Percentiles rank a stretch among this genome's conserved stretches.
Evolutionary conservation across 306 rosid genomes (phyloP).

Genomic region (Benincasa hispida): DNA sequence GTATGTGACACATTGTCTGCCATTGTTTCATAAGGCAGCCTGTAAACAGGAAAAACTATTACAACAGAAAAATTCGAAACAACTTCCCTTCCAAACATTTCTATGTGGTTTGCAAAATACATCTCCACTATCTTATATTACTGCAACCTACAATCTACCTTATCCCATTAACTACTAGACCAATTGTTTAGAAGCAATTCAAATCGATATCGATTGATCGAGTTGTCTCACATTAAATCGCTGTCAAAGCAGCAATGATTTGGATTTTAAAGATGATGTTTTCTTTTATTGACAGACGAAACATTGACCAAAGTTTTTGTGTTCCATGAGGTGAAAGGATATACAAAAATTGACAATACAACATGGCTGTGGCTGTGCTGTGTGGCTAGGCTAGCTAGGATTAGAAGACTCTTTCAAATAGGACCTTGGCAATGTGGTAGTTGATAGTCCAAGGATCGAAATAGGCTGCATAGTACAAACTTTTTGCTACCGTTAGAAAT

Average conservation of each 20-base stretch:
- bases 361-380: neutral
- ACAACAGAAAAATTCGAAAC: neutral
- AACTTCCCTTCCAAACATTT: neutral
- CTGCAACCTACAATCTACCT: slow-evolving; percentile 3
- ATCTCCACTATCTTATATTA: slow-evolving; percentile 1
- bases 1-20: slow-evolving; percentile 2
- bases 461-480: slow-evolving; percentile 54
- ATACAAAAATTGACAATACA: slow-evolving; percentile 4
- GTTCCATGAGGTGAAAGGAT: slow-evolving; percentile 3
- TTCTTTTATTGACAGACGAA: neutral
- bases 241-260: neutral
- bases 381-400: neutral
- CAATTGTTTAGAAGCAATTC: neutral
- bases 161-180: neutral
- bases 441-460: slow-evolving; percentile 47
- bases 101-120: neutral
- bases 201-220: neutral
- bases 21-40: neutral
- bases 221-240: slow-evolving; percentile 1
- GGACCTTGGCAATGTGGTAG: slow-evolving; percentile 64
- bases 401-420: slow-evolving; percentile 58
- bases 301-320: neutral
- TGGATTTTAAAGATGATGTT: neutral
- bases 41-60: slow-evolving; percentile 1
- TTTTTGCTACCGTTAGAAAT: slow-evolving; percentile 53